These are phyloP conservation scores for Echria macrotheca DNA, from an alignment of 495 filamentous ascomycete species.

Conservation along the genomic window DNA sequence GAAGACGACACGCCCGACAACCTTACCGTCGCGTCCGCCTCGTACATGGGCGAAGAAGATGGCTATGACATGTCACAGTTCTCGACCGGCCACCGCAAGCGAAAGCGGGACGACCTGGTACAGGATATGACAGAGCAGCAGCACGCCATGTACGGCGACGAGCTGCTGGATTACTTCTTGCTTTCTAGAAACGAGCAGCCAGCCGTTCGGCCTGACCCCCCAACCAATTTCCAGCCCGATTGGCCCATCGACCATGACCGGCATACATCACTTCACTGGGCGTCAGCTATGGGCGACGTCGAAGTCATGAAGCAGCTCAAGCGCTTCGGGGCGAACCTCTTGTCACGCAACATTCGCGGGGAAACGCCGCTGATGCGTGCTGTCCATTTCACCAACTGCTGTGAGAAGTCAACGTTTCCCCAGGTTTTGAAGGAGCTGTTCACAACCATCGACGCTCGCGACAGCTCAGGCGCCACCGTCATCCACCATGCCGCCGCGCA, in stretches of 20 bases:
- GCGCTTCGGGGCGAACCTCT: slow-evolving; percentile 63
- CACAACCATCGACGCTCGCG: slow-evolving; percentile 66
- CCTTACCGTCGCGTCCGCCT: slow-evolving; percentile 69
- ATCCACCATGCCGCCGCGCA: slow-evolving; percentile 90
- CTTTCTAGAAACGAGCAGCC: slow-evolving; percentile 63
- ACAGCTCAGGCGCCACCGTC: slow-evolving; percentile 73
- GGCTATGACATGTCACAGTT: slow-evolving; percentile 62
- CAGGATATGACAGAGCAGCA: slow-evolving; percentile 69
- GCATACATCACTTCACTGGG: slow-evolving; percentile 93
- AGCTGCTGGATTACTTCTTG: slow-evolving; percentile 92
- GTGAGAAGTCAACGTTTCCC: slow-evolving; percentile 82
- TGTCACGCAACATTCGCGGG: slow-evolving; percentile 65
- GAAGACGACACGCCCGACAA: slow-evolving; percentile 82
- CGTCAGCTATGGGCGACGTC: slow-evolving; percentile 94
- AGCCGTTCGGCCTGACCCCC: slow-evolving; percentile 68
- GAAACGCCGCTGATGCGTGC: slow-evolving; percentile 94
- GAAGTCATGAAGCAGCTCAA: slow-evolving; percentile 83
- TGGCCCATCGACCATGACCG: slow-evolving; percentile 81
- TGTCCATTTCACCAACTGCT: slow-evolving; percentile 93
- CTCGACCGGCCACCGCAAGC: slow-evolving; percentile 65
- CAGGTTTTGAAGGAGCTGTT: slow-evolving; percentile 72
- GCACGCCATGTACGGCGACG: slow-evolving; percentile 84
- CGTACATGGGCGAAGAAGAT: slow-evolving; percentile 77
- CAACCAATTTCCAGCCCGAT: slow-evolving; percentile 77
- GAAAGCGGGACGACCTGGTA: slow-evolving; percentile 64